Conservation (phyloP, 768 basidiomycete species). For the Russula compacta region DNA sequence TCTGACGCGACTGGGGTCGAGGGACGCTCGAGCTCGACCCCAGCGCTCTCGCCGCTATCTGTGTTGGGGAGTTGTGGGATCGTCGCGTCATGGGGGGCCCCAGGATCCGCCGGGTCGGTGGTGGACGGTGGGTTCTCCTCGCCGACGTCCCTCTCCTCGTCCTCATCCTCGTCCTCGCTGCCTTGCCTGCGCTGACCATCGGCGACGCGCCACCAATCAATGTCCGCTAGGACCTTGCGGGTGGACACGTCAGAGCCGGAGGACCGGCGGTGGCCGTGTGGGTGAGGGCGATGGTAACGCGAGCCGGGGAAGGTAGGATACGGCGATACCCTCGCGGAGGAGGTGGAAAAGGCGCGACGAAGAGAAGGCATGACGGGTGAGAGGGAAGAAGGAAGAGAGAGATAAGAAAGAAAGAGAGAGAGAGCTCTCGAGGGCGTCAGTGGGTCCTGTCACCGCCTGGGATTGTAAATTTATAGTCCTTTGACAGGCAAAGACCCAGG, state of each 20-base stretch:
- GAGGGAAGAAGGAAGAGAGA: slow-evolving; percentile 32
- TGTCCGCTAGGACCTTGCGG: slow-evolving; percentile 73
- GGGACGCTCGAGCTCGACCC: slow-evolving; percentile 32
- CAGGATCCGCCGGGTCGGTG: background rate
- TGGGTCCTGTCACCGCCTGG: background rate
- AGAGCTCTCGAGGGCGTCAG: background rate
- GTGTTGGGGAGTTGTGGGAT: slow-evolving; percentile 5
- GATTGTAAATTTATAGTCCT: background rate
- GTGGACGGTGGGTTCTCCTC: background rate
- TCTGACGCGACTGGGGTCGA: slow-evolving; percentile 33
- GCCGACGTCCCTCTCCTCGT: slow-evolving; percentile 21
- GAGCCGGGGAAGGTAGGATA: slow-evolving; percentile 41
- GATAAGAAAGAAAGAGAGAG: background rate
- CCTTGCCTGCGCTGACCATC: slow-evolving; percentile 57
- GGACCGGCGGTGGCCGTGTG: slow-evolving; percentile 42
- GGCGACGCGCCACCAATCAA: slow-evolving; percentile 80
- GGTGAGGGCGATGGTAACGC: slow-evolving; percentile 19
- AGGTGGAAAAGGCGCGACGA: slow-evolving; percentile 66
- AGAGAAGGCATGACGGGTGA: slow-evolving; percentile 57
- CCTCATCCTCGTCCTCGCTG: slow-evolving; percentile 31
- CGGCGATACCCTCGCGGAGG: slow-evolving; percentile 59
- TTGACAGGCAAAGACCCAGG: background rate
- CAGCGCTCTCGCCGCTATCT: slow-evolving; percentile 26
- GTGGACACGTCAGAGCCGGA: slow-evolving; percentile 55
- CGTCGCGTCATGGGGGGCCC: background rate